Evolutionary conservation across 202 grass and related monocot species (phyloP).

Genomic region (Cymbopogon flexuosus): DNA sequence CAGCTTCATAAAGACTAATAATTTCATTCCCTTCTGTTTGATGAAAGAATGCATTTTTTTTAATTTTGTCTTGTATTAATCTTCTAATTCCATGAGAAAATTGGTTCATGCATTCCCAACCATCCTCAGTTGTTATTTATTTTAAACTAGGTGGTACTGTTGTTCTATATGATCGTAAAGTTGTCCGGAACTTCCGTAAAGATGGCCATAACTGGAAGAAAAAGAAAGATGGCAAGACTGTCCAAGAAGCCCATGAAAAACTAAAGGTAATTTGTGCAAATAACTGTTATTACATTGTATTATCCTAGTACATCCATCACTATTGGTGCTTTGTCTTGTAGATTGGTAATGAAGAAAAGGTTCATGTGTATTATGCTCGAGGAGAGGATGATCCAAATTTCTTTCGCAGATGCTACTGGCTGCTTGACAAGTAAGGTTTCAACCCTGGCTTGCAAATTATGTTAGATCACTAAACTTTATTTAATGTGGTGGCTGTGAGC

Average conservation of each 20-base stretch:
- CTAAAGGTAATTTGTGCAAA: constrained; percentile 52
- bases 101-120: constrained; percentile 6
- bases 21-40: neutral
- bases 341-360: constrained; percentile 90
- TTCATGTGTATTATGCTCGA: constrained; percentile 98
- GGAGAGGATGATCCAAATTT: constrained; percentile 92
- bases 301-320: constrained; percentile 7
- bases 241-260: constrained; percentile 99
- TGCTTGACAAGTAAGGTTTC: constrained; percentile 81
- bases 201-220: constrained; percentile 96
- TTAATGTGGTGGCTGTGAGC: neutral
- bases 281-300: constrained; percentile 9
- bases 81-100: constrained; percentile 24
- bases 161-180: constrained; percentile 83
- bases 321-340: constrained; percentile 39
- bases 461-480: constrained; percentile 22
- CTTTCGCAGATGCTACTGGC: constrained; percentile 89
- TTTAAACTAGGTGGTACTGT: constrained; percentile 62
- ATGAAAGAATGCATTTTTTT: neutral
- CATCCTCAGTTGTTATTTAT: neutral
- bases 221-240: constrained; percentile 94
- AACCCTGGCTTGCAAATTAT: constrained; percentile 10
- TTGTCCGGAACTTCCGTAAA: constrained; percentile 94
- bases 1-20: neutral
- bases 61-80: constrained; percentile 14